These are phyloP conservation scores for Amanita jacksonii DNA, from an alignment of 768 basidiomycete species.

Conservation along the genomic window DNA sequence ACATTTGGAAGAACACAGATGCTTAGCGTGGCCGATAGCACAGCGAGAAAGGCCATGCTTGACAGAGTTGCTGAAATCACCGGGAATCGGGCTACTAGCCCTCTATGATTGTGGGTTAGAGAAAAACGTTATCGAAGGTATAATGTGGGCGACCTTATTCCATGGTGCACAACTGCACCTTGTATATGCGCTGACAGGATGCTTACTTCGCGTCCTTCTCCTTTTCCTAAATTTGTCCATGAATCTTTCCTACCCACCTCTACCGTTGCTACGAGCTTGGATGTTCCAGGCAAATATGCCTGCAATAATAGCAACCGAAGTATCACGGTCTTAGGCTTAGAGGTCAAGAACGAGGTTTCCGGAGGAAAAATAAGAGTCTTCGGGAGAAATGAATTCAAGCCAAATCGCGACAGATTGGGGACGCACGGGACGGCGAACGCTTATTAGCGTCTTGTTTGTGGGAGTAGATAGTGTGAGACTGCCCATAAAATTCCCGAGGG, in stretches of 20 bases:
- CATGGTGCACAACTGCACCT: conserved; percentile 56
- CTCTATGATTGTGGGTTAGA: not conserved
- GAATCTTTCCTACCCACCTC: conserved; percentile 65
- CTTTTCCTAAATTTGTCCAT: conserved; percentile 62
- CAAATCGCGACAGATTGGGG: not conserved
- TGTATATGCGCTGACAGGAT: conserved; percentile 51
- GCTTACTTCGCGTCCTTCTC: conserved; percentile 65
- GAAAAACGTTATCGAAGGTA: not conserved
- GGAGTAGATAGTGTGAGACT: conserved; percentile 47
- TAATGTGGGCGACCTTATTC: conserved; percentile 44
- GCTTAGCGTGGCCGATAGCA: conserved; percentile 4
- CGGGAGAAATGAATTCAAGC: conserved; percentile 4
- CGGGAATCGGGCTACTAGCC: conserved; percentile 8
- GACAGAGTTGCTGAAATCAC: conserved; percentile 6
- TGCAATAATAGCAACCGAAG: conserved; percentile 50
- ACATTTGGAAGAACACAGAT: conserved; percentile 6
- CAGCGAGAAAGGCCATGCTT: not conserved
- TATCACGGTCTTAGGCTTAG: conserved; percentile 30
- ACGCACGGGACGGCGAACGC: conserved; percentile 59
- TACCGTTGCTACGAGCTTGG: conserved; percentile 46
- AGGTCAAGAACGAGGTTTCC: conserved; percentile 29
- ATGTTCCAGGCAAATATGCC: conserved; percentile 38
- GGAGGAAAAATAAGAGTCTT: conserved; percentile 54
- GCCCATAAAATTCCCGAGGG: conserved; percentile 81
- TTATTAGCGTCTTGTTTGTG: conserved; percentile 53